Evolutionary conservation across 2,329 filamentous ascomycete species (phyloP).

Genomic region (Colletotrichum endophyticum): DNA sequence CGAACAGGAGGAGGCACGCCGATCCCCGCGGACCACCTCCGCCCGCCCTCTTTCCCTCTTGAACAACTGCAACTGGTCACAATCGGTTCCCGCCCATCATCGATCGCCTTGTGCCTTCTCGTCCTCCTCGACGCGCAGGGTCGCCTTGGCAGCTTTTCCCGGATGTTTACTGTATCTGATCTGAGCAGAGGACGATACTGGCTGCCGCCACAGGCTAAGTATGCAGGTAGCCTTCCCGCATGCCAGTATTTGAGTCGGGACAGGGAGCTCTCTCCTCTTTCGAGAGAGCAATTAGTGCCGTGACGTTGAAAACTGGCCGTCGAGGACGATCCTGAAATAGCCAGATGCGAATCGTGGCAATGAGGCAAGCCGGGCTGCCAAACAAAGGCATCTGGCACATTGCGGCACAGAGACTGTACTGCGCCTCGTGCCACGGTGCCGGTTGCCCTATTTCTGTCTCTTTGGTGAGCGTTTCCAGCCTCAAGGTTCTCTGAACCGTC

Average conservation of each 20-base stretch:
- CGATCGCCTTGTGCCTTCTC: not conserved
- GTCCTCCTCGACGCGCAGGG: not conserved
- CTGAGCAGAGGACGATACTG: not conserved
- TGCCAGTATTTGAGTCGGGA: not conserved
- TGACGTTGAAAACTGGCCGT: not conserved
- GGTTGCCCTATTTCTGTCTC: not conserved
- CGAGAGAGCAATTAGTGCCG: not conserved
- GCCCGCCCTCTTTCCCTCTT: not conserved
- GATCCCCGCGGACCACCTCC: not conserved
- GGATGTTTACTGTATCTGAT: constrained; percentile 16
- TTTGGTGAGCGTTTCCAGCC: not conserved
- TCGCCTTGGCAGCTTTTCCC: constrained; percentile 2
- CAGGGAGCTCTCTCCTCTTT: not conserved
- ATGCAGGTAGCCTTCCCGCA: constrained; percentile 13
- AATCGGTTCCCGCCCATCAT: not conserved
- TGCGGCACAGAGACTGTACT: not conserved
- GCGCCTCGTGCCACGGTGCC: not conserved
- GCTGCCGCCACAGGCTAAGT: not conserved
- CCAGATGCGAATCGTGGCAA: not conserved
- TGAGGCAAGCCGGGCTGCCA: not conserved
- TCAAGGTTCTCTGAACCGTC: not conserved
- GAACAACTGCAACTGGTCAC: not conserved
- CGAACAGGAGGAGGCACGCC: constrained; percentile 13
- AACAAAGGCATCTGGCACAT: not conserved
- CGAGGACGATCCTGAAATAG: not conserved